Conservation (phyloP, 306 rosid genomes). For the Rosa multiflora region DNA sequence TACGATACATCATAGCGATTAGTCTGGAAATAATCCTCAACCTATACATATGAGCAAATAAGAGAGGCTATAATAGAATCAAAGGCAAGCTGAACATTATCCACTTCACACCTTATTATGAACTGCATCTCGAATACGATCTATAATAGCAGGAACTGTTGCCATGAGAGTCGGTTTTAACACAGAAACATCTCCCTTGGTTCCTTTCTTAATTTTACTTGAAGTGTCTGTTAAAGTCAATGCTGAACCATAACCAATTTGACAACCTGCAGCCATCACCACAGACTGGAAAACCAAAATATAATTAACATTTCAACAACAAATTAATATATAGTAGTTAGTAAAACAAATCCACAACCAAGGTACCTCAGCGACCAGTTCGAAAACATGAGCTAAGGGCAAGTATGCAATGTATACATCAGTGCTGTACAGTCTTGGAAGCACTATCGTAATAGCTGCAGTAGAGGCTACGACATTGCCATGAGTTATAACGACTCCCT, state of each 20-base stretch:
- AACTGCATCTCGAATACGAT: constrained; percentile 86
- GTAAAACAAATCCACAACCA: constrained; percentile 20
- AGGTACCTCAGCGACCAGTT: constrained; percentile 84
- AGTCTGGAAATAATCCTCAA: constrained; percentile 1
- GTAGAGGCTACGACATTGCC: constrained; percentile 80
- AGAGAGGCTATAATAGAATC: not conserved
- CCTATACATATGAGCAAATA: not conserved
- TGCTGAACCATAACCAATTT: constrained; percentile 77
- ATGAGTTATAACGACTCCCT: constrained; percentile 95
- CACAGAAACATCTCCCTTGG: constrained; percentile 74
- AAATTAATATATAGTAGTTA: constrained; percentile 2
- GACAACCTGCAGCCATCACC: constrained; percentile 62
- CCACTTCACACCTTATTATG: constrained; percentile 55
- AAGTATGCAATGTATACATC: constrained; percentile 86
- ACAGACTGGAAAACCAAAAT: constrained; percentile 59
- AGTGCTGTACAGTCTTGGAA: constrained; percentile 53
- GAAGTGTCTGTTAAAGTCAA: constrained; percentile 77
- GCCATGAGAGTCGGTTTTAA: constrained; percentile 77
- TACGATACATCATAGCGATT: constrained; percentile 25
- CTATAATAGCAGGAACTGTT: constrained; percentile 89
- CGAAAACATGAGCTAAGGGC: constrained; percentile 93
- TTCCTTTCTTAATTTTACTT: constrained; percentile 79
- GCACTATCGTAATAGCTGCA: constrained; percentile 64
- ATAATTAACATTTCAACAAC: constrained; percentile 25
- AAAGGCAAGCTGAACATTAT: not conserved